Evolutionary conservation across 768 basidiomycete species (phyloP).

Genomic region (Rhodosporidiobolus odoratus): DNA sequence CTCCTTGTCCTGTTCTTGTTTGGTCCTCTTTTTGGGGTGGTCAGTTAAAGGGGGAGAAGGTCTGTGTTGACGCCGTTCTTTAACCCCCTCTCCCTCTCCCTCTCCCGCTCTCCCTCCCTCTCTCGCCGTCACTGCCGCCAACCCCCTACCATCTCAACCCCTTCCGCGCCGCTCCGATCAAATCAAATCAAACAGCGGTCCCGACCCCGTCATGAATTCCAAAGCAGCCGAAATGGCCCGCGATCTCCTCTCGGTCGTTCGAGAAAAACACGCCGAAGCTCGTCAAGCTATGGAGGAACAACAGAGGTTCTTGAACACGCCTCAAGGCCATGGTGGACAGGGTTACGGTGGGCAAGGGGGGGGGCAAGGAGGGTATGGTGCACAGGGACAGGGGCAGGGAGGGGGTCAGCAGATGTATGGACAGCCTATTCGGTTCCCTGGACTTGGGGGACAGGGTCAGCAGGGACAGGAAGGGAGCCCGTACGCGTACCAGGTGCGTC

Average conservation of each 20-base stretch:
- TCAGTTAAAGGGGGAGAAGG: neutral
- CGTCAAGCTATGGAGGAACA: slow-evolving; percentile 45
- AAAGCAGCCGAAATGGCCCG: slow-evolving; percentile 81
- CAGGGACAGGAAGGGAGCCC: slow-evolving; percentile 1
- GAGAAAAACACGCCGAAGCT: slow-evolving; percentile 79
- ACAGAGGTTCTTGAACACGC: neutral
- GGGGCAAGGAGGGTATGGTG: neutral
- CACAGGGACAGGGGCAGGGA: slow-evolving; percentile 3
- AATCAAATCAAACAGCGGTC: slow-evolving; percentile 64
- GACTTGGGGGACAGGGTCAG: neutral
- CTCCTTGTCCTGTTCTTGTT: neutral
- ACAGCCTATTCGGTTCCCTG: slow-evolving; percentile 17
- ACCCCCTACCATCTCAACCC: too few species aligned
- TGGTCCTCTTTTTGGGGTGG: neutral
- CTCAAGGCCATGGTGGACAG: neutral
- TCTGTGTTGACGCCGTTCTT: neutral
- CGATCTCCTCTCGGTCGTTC: slow-evolving; percentile 83
- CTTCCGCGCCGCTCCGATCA: too few species aligned
- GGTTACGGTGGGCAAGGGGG: slow-evolving; percentile 5
- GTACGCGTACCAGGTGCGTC: slow-evolving; percentile 31
- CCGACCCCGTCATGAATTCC: slow-evolving; percentile 78
- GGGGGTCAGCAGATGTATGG: slow-evolving; percentile 12
- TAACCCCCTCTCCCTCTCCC: neutral
- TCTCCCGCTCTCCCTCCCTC: neutral
- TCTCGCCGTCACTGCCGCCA: neutral